phyloP scores from a whole-genome alignment of 2,329 filamentous ascomycete genomes.

The Akanthomyces muscarius region DNA sequence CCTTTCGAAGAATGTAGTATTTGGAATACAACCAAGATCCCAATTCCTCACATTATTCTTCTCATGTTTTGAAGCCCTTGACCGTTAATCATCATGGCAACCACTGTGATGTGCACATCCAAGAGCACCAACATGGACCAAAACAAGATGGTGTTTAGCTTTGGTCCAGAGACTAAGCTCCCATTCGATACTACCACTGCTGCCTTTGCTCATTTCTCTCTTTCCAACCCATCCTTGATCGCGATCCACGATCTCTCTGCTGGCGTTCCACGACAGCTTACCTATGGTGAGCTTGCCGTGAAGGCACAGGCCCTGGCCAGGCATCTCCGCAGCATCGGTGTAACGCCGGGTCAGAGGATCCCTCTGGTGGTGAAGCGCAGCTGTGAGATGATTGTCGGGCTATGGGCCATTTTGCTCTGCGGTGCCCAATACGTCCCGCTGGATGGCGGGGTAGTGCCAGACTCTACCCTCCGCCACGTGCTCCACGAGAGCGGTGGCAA shows the following conservation, averaged over 20 bases:
- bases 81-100: neutral
- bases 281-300: slow-evolving; percentile 42
- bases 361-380: slow-evolving; percentile 54
- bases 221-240: slow-evolving; percentile 32
- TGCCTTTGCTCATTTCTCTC: slow-evolving; percentile 37
- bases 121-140: slow-evolving; percentile 15
- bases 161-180: slow-evolving; percentile 24
- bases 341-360: slow-evolving; percentile 43
- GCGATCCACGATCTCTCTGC: slow-evolving; percentile 37
- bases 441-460: slow-evolving; percentile 51
- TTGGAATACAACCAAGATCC: neutral
- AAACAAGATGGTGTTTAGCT: slow-evolving; percentile 18
- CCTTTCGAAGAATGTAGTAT: neutral
- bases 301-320: slow-evolving; percentile 40
- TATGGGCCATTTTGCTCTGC: slow-evolving; percentile 52
- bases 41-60: neutral
- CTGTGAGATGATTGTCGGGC: slow-evolving; percentile 54
- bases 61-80: neutral
- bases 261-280: slow-evolving; percentile 31
- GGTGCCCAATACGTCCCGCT: slow-evolving; percentile 58
- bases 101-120: slow-evolving; percentile 6
- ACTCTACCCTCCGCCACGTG: slow-evolving; percentile 46
- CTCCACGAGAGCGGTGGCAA: slow-evolving; percentile 42
- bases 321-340: slow-evolving; percentile 35
- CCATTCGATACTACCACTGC: slow-evolving; percentile 38